These are phyloP conservation scores for Nectriaceae sp. DNA, from an alignment of 2,329 filamentous ascomycete genomes.

Conservation along the genomic window DNA sequence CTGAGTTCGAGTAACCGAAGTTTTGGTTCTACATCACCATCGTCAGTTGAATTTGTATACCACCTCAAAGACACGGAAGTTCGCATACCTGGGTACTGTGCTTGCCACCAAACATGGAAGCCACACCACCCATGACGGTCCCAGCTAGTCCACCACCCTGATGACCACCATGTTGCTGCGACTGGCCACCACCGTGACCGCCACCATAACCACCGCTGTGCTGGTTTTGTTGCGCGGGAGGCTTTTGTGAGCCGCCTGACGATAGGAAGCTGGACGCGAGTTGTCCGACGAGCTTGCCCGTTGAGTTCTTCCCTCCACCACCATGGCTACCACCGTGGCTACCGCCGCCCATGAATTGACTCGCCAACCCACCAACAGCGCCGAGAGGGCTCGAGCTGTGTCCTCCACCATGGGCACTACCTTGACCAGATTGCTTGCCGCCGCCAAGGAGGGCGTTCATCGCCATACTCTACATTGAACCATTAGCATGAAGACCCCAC, in stretches of 20 bases:
- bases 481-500: slow-evolving; percentile 8
- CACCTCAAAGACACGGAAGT: too few species aligned
- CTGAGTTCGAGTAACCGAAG: slow-evolving; percentile 64
- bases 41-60: slow-evolving; percentile 15
- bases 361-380: slow-evolving; percentile 50
- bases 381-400: slow-evolving; percentile 41
- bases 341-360: slow-evolving; percentile 46
- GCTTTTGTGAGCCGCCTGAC: slow-evolving; percentile 47
- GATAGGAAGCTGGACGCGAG: slow-evolving; percentile 58
- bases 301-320: slow-evolving; percentile 40
- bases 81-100: too few species aligned
- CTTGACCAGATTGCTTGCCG: slow-evolving; percentile 41
- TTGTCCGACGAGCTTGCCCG: slow-evolving; percentile 59
- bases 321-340: slow-evolving; percentile 30
- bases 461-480: slow-evolving; percentile 53
- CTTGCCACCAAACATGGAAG: slow-evolving; percentile 54
- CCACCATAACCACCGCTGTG: too few species aligned
- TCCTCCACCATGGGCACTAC: slow-evolving; percentile 34
- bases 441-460: slow-evolving; percentile 59
- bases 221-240: slow-evolving; percentile 47
- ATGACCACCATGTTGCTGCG: slow-evolving; percentile 30
- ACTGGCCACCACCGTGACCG: slow-evolving; percentile 44
- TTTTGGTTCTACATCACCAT: slow-evolving; percentile 47
- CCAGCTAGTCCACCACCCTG: slow-evolving; percentile 50
- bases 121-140: slow-evolving; percentile 56